phyloP scores from a whole-genome alignment of 176 grass and related monocot species.

The maize (Zea mays) region DNA sequence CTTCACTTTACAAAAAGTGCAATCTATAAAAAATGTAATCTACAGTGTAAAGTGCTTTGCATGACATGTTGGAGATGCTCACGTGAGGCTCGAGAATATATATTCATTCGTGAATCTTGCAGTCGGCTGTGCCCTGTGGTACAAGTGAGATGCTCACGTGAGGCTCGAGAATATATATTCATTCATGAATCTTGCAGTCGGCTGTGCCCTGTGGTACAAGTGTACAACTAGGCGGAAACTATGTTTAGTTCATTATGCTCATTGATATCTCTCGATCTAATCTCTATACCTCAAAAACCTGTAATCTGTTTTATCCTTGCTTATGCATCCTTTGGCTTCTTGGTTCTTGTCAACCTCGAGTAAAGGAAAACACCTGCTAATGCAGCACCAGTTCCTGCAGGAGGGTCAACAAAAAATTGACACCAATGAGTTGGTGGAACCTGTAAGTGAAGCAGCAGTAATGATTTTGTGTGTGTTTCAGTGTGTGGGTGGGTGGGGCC shows the following conservation, averaged over 20 bases:
- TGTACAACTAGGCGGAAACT: conserved; percentile 12
- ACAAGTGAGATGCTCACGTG: neutral
- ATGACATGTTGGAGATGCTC: no score
- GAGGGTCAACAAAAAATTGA: neutral
- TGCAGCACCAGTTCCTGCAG: conserved; percentile 62
- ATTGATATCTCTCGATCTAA: neutral
- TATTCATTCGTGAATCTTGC: neutral
- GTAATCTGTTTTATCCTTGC: neutral
- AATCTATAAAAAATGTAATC: no score
- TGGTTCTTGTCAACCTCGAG: conserved; percentile 53
- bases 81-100: neutral
- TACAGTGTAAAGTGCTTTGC: no score
- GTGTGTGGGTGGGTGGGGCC: no score
- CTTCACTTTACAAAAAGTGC: no score
- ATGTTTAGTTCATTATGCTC: neutral
- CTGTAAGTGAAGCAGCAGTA: neutral
- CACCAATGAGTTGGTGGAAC: neutral
- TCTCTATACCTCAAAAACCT: neutral
- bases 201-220: conserved; percentile 24
- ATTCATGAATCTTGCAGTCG: neutral
- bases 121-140: conserved; percentile 5
- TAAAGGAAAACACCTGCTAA: conserved; percentile 64
- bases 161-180: neutral
- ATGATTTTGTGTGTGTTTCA: no score
- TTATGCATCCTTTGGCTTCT: conserved; percentile 49